Evolutionary conservation across 495 filamentous ascomycete species (phyloP), one percentile per base, ranked within the genome.

Genomic region (Penicillium tannophilum): DNA sequence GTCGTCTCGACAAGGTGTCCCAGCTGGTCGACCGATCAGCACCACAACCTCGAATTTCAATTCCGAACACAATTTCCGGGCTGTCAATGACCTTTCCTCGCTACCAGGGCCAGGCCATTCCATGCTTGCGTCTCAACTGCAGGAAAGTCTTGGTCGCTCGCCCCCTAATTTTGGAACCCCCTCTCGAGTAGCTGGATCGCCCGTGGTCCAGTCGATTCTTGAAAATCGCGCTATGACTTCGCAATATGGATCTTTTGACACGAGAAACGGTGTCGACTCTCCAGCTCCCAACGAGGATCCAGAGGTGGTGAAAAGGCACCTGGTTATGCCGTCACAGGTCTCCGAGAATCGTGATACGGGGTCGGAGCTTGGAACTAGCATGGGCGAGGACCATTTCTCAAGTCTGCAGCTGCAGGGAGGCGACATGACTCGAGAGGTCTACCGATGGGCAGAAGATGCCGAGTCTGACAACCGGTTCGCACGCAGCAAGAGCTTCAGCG

Each of bases 371-470:
- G 81, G 70, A n/a, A 65, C 76, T 17, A 83, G 79, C 42, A 70
- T 82, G 44, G 84, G 86, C 12, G 89, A 92, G 28, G 90, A 95
- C 64, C 39, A 55, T 23, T 98, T 98, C 68, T 97, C 93, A 28
- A 97, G 93, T 72, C 72, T 98, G 62, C 85, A 85, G 63, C 75
- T 98, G 44, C 95, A 97, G 65, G 94, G 94, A 31, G 94, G 94
- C 36, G 94, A 98, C 69, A 88, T 97, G 41, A 97, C 92, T 26
- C 79, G 94, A 53, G 89, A 94, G 50, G 93, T 98, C 52, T 98
- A 98, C 70, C 87, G 89, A 44, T 97, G 93, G 88, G 90, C 91
- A 2, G 91, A 97, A 68, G 90, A 95, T 66, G 88, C 88, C 17
- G 72, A 77, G 26, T 70, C 69, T 31, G 79, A 84, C 47, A 80